Evolutionary conservation across 176 grass and related monocot species (phyloP), one percentile per base, ranked within the genome.

Genomic region (bread wheat (Triticum aestivum)): DNA sequence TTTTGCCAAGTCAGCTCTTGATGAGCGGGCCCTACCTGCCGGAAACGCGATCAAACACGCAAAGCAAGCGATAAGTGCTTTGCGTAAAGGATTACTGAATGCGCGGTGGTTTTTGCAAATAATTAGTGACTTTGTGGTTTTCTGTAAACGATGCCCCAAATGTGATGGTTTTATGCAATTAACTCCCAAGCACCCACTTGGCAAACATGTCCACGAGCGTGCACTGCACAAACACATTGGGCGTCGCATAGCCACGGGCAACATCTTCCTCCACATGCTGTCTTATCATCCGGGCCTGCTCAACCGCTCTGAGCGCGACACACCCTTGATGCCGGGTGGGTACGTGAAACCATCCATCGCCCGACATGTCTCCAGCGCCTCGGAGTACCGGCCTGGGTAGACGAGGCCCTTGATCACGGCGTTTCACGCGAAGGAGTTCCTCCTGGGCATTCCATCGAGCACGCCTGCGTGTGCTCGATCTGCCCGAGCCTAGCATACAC

Each of bases 361-460:
- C 63, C 73, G 8, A 68, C 89, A 89, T 35, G 30, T 56, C 18
- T 23, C 45, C 58, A 94, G 51, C 5, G 87, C 92, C 4, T 94
- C 77, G 6, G 63, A 66, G 71, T 85, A 94, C 14, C 33, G 49
- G 2, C 81, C 77, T 0, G 59, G 44, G 26, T 87, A 58, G 1
- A 94, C 84, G 23, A 91, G 81, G 32, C 80, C 84, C 85, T 74
- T 89, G 71, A 94, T 89, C 42, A 47, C 69, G 11, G 84, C 82
- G 65, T 94, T 94, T 84, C 89, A 94, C 34, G 92, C 84, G 56
- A 94, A 91, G 54, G 89, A 89, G 72, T 91, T 94, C 66, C 71
- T 82, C 73, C 32, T 77, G 0, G 76, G 89, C 83, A 91, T 82
- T 83, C 74, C 77, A 71, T 89, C 75, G 81, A 94, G 87, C 78